A percentile compares a stretch with the other conserved stretches of the same genome.
phyloP scores from a whole-genome alignment of 2,329 filamentous ascomycete genomes.

The Talaromyces albobiverticillius region DNA sequence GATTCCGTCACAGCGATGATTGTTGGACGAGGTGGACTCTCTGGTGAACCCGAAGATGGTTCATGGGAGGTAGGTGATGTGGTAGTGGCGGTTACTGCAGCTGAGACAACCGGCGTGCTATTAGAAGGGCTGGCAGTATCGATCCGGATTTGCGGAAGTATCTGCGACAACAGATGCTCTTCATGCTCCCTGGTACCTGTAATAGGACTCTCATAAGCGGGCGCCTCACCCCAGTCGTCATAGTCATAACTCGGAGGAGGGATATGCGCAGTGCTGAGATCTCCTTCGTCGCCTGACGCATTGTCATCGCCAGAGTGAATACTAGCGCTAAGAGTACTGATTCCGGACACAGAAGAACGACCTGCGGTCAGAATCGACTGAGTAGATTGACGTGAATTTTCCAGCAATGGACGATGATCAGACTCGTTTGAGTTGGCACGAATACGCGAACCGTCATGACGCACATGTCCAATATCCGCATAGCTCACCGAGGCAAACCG shows the following conservation, averaged over 20 bases:
- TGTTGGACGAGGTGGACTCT: background rate
- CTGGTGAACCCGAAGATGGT: background rate
- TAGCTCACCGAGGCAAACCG: conserved; percentile 49
- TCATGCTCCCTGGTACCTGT: background rate
- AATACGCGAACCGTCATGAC: conserved; percentile 49
- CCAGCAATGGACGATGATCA: conserved; percentile 45
- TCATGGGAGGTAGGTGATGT: background rate
- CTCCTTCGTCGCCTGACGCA: conserved; percentile 10
- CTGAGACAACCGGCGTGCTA: conserved; percentile 4
- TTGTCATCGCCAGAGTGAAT: conserved; percentile 8
- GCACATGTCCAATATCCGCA: conserved; percentile 46
- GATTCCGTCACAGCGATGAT: background rate
- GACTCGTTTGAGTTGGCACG: conserved; percentile 47
- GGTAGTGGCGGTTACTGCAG: no score
- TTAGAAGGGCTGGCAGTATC: conserved; percentile 11
- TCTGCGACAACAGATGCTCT: background rate
- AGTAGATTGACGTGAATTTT: conserved; percentile 27
- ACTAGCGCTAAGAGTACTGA: conserved; percentile 10
- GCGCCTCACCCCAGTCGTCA: conserved; percentile 26
- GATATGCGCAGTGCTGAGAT: conserved; percentile 13
- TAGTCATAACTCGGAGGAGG: conserved; percentile 26
- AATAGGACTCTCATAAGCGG: conserved; percentile 22
- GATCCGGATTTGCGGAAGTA: conserved; percentile 14
- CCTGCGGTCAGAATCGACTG: conserved; percentile 20
- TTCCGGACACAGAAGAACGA: conserved; percentile 9